Evolutionary conservation across 176 grass and related monocot species (phyloP).

Genomic region (Cocos nucifera): DNA sequence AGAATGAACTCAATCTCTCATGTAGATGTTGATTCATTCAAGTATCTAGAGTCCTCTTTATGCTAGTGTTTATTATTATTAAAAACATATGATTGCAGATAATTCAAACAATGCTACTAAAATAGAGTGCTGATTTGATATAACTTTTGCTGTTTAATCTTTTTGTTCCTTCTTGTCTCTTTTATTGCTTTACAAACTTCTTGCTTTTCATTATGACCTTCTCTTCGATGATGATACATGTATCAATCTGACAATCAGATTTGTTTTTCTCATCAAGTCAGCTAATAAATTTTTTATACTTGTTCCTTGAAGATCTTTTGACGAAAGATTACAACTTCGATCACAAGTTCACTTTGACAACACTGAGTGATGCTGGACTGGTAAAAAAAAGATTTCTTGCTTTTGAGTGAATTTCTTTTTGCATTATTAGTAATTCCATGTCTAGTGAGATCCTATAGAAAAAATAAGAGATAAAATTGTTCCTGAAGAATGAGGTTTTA

Average conservation of each 20-base stretch:
- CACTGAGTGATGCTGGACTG: constrained; percentile 41
- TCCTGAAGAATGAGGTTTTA: no score
- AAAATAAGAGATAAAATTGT: no score
- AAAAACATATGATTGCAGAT: no score
- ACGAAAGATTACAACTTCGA: constrained; percentile 87
- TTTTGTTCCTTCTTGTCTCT: not conserved
- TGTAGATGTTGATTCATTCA: no score
- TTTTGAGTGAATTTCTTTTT: not conserved
- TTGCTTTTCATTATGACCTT: not conserved
- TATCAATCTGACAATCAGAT: not conserved
- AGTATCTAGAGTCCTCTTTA: no score
- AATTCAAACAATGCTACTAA: no score
- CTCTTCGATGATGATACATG: not conserved
- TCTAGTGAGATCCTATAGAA: not conserved
- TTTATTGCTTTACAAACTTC: not conserved
- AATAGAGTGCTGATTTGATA: no score
- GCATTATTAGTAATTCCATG: not conserved
- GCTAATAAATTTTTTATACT: not conserved
- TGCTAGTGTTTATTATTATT: no score
- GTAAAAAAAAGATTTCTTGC: constrained; percentile 23
- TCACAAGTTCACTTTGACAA: constrained; percentile 63
- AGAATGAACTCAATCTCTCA: no score
- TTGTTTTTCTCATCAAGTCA: not conserved
- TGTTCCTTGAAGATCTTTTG: constrained; percentile 57
- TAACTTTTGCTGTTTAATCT: not conserved